Conservation (phyloP, 208 protist species). For the Wallacemonas rigidus region DNA sequence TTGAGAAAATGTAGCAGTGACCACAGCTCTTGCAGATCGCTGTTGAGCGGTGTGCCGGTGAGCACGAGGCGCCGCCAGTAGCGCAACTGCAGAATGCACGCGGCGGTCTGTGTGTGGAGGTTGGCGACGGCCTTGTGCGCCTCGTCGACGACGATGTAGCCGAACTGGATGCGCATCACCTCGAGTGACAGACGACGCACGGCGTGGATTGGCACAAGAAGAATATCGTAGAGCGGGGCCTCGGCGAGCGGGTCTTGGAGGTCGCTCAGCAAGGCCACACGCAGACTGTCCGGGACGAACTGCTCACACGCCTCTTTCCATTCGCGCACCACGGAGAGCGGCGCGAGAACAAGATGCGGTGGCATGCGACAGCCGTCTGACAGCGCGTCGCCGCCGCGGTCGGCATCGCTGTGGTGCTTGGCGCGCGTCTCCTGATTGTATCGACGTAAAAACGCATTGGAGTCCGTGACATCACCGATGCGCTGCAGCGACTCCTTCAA, state of each 20-base stretch:
- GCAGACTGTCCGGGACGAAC: constrained; percentile 76
- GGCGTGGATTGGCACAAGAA: constrained; percentile 54
- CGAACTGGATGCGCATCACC: constrained; percentile 43
- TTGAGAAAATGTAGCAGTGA: constrained; percentile 98
- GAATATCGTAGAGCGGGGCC: constrained; percentile 38
- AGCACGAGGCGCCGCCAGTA: constrained; percentile 83
- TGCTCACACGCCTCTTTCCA: constrained; percentile 92
- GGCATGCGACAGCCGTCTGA: constrained; percentile 6
- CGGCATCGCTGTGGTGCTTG: too few relatives aligned
- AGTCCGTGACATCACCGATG: neutral
- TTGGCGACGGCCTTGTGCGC: constrained; percentile 80
- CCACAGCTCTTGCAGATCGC: constrained; percentile 99
- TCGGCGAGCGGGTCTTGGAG: constrained; percentile 32
- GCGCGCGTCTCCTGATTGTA: too few relatives aligned
- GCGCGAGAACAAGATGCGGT: constrained; percentile 93
- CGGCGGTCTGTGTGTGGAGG: constrained; percentile 40
- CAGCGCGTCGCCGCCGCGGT: too few relatives aligned
- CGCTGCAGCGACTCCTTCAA: constrained; percentile 34
- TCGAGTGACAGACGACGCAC: constrained; percentile 21
- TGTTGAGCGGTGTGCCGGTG: constrained; percentile 97
- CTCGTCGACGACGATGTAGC: constrained; percentile 80
- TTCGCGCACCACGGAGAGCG: constrained; percentile 86
- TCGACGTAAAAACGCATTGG: too few relatives aligned
- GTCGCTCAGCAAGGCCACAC: constrained; percentile 35
- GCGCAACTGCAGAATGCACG: constrained; percentile 34